Evolutionary conservation across 805 yeast species (phyloP).

Genomic region (Barnettozyma vustinii): DNA sequence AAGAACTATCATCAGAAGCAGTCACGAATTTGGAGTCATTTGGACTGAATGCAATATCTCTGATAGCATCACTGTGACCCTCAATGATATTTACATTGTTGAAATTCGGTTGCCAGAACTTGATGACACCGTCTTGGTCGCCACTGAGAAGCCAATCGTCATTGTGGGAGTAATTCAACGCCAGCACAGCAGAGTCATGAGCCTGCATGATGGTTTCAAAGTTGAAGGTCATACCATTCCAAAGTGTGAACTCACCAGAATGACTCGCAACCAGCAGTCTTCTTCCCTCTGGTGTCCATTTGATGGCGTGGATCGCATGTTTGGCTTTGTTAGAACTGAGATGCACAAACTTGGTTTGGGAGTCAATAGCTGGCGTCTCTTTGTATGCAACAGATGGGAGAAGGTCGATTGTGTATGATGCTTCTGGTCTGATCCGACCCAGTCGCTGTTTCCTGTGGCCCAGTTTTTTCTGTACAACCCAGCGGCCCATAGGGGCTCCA

Average conservation of each 20-base stretch:
- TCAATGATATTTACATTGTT: constrained; percentile 83
- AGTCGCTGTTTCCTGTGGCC: constrained; percentile 36
- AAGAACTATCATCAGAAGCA: constrained; percentile 84
- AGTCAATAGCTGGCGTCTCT: constrained; percentile 49
- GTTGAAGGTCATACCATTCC: constrained; percentile 94
- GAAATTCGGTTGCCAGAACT: constrained; percentile 97
- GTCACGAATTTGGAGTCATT: constrained; percentile 90
- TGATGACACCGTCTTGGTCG: constrained; percentile 85
- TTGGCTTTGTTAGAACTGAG: constrained; percentile 85
- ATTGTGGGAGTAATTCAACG: constrained; percentile 76
- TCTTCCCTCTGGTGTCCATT: constrained; percentile 96
- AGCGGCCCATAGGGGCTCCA: constrained; percentile 67
- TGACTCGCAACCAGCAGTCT: constrained; percentile 84
- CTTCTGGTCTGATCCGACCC: constrained; percentile 62
- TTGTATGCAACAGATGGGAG: constrained; percentile 62
- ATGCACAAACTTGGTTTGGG: constrained; percentile 81
- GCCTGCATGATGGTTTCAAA: constrained; percentile 99
- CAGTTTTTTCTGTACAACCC: constrained; percentile 44
- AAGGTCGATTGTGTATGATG: constrained; percentile 56
- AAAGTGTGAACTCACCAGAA: constrained; percentile 92
- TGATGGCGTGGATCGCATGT: constrained; percentile 84
- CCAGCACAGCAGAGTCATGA: constrained; percentile 83
- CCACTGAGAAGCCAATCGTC: constrained; percentile 95
- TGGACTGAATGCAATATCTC: constrained; percentile 87
- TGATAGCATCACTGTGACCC: constrained; percentile 75